Conservation (phyloP, 23 red algal genomes). For the Gracilaria vermiculophylla region DNA sequence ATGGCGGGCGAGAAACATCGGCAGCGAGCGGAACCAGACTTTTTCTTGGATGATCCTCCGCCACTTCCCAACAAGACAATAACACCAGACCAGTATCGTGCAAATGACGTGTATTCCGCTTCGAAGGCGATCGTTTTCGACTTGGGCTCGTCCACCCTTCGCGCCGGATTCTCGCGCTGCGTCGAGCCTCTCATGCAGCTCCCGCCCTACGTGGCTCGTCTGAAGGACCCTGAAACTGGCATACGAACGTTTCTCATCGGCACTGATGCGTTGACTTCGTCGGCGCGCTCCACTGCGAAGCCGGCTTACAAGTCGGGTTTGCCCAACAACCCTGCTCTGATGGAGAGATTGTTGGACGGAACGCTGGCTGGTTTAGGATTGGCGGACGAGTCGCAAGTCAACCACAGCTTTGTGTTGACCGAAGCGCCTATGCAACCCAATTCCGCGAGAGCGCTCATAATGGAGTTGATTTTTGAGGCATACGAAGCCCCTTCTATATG, state of each 20-base stretch:
- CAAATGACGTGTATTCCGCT: neutral
- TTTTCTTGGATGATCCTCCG: conserved; percentile 44
- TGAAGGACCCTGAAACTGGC: conserved; percentile 59
- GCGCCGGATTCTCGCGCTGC: conserved; percentile 74
- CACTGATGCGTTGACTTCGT: conserved; percentile 65
- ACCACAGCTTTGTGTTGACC: conserved; percentile 67
- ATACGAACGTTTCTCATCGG: conserved; percentile 68
- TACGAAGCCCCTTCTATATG: conserved; percentile 66
- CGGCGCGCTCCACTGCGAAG: conserved; percentile 56
- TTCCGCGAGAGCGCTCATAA: conserved; percentile 51
- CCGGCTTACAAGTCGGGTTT: conserved; percentile 63
- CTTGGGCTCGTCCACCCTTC: conserved; percentile 66
- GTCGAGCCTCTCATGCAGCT: conserved; percentile 23
- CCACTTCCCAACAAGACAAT: conserved; percentile 14
- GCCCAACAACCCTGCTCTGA: conserved; percentile 55
- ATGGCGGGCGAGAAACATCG: conserved; percentile 39
- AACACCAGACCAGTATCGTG: conserved; percentile 30
- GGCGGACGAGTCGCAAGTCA: conserved; percentile 42
- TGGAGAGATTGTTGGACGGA: conserved; percentile 80
- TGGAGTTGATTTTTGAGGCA: conserved; percentile 84
- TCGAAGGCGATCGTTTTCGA: conserved; percentile 75
- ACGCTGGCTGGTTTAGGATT: conserved; percentile 65
- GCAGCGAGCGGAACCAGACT: conserved; percentile 10
- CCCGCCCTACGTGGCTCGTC: conserved; percentile 61
- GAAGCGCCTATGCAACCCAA: conserved; percentile 78